phyloP scores from a whole-genome alignment of 2,329 filamentous ascomycete species.

The Pseudogymnoascus sp. region DNA sequence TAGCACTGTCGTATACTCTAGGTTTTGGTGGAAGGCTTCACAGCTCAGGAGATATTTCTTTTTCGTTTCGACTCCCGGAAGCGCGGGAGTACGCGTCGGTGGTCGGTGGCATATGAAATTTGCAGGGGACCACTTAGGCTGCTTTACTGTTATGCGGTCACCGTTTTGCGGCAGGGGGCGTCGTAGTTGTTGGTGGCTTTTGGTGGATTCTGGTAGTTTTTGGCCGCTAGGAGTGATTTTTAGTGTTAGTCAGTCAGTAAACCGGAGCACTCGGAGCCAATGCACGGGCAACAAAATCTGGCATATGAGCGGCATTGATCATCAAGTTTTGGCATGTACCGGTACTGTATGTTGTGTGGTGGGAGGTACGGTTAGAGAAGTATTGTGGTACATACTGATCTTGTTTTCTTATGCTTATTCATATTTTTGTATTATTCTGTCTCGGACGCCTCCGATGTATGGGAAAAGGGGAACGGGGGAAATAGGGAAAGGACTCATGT shows the following conservation, averaged over 20 bases:
- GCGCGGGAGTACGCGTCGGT: not conserved
- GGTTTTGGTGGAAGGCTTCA: not conserved
- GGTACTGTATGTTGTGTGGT: not conserved
- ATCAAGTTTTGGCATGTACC: not conserved
- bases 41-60: conserved; percentile 2
- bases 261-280: not conserved
- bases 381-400: not conserved
- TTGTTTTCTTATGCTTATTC: not conserved
- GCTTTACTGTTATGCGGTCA: not conserved
- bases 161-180: not conserved
- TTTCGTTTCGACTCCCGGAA: not conserved
- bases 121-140: not conserved
- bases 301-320: not conserved
- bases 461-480: not conserved
- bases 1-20: not conserved
- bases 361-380: not conserved
- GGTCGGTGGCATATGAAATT: not conserved
- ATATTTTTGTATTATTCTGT: not conserved
- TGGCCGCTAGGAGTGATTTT: not conserved
- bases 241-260: not conserved
- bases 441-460: not conserved
- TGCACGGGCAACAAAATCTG: not conserved
- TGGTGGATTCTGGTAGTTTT: not conserved
- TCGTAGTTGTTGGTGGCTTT: not conserved
- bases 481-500: not conserved